These are phyloP conservation scores for Diutina pseudorugosa DNA, from an alignment of 1,139 yeast species.

Conservation along the genomic window DNA sequence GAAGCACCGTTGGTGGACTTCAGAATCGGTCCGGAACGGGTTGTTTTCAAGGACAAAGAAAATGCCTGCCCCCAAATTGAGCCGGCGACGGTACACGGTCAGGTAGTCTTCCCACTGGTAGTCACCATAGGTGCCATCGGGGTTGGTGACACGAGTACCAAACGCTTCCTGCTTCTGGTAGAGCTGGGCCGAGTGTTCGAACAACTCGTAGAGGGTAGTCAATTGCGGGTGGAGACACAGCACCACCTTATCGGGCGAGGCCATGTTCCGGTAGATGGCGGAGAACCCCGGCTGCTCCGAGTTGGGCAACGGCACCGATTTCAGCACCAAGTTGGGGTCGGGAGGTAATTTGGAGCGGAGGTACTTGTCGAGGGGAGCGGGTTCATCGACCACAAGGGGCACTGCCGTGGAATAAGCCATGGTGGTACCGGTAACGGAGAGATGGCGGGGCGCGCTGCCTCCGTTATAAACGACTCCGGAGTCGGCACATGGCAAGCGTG, in stretches of 20 bases:
- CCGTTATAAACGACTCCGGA: neutral
- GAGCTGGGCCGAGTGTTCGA: constrained; percentile 26
- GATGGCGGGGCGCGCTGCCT: neutral
- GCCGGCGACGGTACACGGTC: constrained; percentile 27
- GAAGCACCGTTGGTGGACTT: constrained; percentile 11
- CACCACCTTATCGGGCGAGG: constrained; percentile 24
- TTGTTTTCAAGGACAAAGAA: constrained; percentile 37
- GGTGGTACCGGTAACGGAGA: neutral
- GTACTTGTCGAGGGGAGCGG: constrained; percentile 6
- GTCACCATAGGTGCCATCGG: constrained; percentile 27
- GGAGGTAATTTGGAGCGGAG: constrained; percentile 9
- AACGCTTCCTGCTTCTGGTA: constrained; percentile 31
- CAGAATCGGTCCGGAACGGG: constrained; percentile 21
- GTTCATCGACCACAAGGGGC: constrained; percentile 6
- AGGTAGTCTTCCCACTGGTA: constrained; percentile 40
- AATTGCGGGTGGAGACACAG: constrained; percentile 36
- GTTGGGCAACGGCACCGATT: neutral
- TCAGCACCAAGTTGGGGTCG: constrained; percentile 5
- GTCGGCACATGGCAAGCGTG: neutral
- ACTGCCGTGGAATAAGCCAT: neutral
- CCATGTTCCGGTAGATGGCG: constrained; percentile 37
- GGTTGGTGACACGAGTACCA: constrained; percentile 33
- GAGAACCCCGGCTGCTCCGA: constrained; percentile 34
- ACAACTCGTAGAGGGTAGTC: constrained; percentile 36
- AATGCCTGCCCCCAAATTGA: constrained; percentile 53